Base-by-base conservation (phyloP, 148 eudicot species). In the Beta vulgaris region DNA sequence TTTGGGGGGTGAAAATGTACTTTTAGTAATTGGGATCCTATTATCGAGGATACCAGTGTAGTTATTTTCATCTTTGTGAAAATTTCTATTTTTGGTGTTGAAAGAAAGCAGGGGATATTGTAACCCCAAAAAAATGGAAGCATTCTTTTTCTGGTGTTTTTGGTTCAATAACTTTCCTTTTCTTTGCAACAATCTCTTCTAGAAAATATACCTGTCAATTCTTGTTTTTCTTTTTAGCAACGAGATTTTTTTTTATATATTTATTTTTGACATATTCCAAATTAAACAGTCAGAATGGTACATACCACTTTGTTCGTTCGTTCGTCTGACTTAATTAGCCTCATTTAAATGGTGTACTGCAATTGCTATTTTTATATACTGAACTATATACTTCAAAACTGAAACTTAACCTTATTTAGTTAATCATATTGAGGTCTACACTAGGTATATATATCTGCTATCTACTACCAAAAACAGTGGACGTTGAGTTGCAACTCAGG, bases 61-160 rank as follows among this genome's bases (percentile, higher is more conserved):
- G 70, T 73, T 73, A n/a, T 54, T 73, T 61, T 51, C 66, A 62
- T 28, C 57, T 35, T 75, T 65, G 26, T 53, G 64, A 46, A 75
- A 49, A 65, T 58, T 75, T 75, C 78, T 75, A 66, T 58, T 37
- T 75, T 65, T 75, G 78, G 78, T 75, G 32, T 65, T 53, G 29
- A 54, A 36, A 23, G n/a, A 49, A 48, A 74, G 55, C 35, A 35
- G 54, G 16, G 18, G 9, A 62, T 63, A 26, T 74, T 63, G 32
- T 4, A 49, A 59, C 23, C 28, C 68, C 40, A 7, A 73, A 6
- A 54, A 19, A 69, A 29, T 44, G 68, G 25, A 43, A 73, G 16
- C 42, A 59, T 62, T 28, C 57, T 62, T 35, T 62, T 62, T 26
- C 39, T 62, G 40, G 60, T 6, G 6, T 32, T 7, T 59, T 64